Evolutionary conservation across 345 rosid genomes (phyloP).

Genomic region (Corchorus capsularis): DNA sequence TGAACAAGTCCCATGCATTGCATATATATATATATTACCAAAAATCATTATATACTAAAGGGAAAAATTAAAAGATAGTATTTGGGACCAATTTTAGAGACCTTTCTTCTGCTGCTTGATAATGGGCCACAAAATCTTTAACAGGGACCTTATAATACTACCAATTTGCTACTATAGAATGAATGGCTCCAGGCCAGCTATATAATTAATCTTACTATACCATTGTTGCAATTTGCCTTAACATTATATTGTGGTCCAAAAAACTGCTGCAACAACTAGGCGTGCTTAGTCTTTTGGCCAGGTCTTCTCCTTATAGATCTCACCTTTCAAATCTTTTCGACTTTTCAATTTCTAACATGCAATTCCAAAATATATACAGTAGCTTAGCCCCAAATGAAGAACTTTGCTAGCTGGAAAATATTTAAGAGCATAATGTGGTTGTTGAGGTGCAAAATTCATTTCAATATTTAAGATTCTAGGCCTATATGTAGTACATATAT

Average conservation of each 20-base stretch:
- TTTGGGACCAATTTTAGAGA: neutral
- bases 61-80: neutral
- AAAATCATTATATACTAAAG: neutral
- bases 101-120: neutral
- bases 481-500: neutral
- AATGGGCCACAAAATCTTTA: slow-evolving; percentile 14
- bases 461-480: neutral
- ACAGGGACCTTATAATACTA: slow-evolving; percentile 4
- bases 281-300: slow-evolving; percentile 3
- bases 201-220: too few species aligned
- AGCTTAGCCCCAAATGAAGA: neutral
- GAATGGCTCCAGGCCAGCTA: neutral
- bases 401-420: slow-evolving; percentile 5
- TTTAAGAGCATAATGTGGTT: neutral
- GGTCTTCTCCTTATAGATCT: neutral
- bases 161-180: neutral
- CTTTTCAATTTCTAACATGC: slow-evolving; percentile 1
- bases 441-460: neutral
- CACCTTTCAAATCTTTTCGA: neutral
- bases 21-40: neutral
- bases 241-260: slow-evolving; percentile 6
- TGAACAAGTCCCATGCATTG: neutral
- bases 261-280: slow-evolving; percentile 11
- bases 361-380: neutral
- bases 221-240: neutral